phyloP scores from a whole-genome alignment of 768 basidiomycete species.

The Gymnopilus junonius region DNA sequence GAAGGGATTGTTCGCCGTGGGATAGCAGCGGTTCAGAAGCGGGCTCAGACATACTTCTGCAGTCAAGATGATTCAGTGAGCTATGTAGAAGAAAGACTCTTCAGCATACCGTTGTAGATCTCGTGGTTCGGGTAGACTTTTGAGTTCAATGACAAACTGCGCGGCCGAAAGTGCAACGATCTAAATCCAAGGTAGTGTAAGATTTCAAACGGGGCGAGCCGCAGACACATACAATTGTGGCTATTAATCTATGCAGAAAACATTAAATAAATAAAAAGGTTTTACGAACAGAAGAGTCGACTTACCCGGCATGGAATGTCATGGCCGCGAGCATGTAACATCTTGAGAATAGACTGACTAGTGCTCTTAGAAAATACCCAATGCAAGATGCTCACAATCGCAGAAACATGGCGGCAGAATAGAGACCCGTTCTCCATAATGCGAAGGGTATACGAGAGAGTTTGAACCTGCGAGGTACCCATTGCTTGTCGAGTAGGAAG shows the following conservation, averaged over 20 bases:
- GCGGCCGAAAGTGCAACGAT: conserved; percentile 58
- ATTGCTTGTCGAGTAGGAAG: conserved; percentile 50
- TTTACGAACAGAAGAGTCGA: conserved; percentile 11
- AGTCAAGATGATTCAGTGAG: not conserved
- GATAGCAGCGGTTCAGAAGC: conserved; percentile 20
- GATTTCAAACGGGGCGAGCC: not conserved
- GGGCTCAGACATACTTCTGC: conserved; percentile 10
- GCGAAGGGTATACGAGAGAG: conserved; percentile 49
- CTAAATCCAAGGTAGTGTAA: conserved; percentile 36
- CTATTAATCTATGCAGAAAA: conserved; percentile 43
- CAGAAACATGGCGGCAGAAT: conserved; percentile 59
- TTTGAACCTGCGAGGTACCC: conserved; percentile 45
- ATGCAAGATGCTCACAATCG: conserved; percentile 51
- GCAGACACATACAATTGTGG: conserved; percentile 46
- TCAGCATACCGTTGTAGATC: conserved; percentile 20
- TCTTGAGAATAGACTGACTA: conserved; percentile 34
- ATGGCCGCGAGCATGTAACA: conserved; percentile 77
- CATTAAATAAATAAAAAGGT: conserved; percentile 1
- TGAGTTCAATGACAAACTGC: conserved; percentile 60
- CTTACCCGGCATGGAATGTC: conserved; percentile 74
- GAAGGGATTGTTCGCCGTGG: conserved; percentile 21
- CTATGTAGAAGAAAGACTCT: not conserved
- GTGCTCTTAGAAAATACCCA: not conserved
- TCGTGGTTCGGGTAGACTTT: conserved; percentile 20
- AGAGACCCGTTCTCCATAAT: conserved; percentile 57